Evolutionary conservation across 2,329 filamentous ascomycete species (phyloP), one percentile per base, ranked within the genome.

Genomic region (Aspergillus alliaceus): DNA sequence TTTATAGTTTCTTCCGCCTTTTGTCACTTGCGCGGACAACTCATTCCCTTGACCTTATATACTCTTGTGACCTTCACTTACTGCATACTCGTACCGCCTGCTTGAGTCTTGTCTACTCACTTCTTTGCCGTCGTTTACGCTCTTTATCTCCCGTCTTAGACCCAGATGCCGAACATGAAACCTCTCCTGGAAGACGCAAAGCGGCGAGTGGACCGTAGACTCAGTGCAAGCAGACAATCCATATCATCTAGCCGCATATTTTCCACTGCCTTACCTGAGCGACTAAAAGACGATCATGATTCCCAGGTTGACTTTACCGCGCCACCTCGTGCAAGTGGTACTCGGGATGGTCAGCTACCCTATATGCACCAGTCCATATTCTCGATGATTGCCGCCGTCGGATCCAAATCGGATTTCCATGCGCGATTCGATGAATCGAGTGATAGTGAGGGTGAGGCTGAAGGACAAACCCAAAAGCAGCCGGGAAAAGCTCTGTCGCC

Each of bases 341-440:
- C 74, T n/a, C 67, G 70, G 34, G 75, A 75, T 56, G 72, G 76
- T 52, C 76, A 78, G 42, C 70, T 79, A 48, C 76, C 81, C 59
- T 91, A 92, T 69, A 91, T 96, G 87, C 95, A 96, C 74, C 93
- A 96, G 80, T 96, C 91, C 63, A 88, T 98, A 54, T 96, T 97
- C 73, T 92, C 91, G 53, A 85, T 98, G 76, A 93, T 98, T 64
- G 90, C 93, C 6, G 91, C 91, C 15, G 91, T 91, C 35, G 91
- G 92, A 6, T 93, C 91, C 29, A 86, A 86, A 58, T 87, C 90
- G 51, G 89, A 96, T 75, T 92, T 96, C 69, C 88, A 90, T 72
- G 84, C 90, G 58, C 85, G 90, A 35, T 93, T 95, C 72, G 89
- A 92, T 68, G 89, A 89, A 63, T 92, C 89, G 39, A 95, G 90